These are phyloP conservation scores for Haplosporangium gracile DNA, from an alignment of 192 early-diverging fungal genomes.

Conservation along the genomic window DNA sequence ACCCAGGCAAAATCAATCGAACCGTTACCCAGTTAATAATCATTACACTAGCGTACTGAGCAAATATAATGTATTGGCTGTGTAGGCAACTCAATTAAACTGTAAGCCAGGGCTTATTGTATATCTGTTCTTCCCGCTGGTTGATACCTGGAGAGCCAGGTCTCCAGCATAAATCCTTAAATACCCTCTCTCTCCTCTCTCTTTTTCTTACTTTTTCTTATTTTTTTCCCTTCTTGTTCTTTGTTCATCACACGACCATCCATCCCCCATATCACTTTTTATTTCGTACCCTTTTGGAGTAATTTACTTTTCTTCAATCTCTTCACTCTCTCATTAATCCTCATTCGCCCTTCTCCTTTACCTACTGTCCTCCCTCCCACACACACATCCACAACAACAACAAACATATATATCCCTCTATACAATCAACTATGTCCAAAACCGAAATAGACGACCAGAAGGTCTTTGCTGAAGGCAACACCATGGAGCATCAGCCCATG, in stretches of 20 bases:
- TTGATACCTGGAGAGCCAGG: neutral
- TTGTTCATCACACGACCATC: slow-evolving; percentile 23
- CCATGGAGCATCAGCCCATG: neutral
- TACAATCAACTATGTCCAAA: slow-evolving; percentile 13
- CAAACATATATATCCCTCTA: neutral
- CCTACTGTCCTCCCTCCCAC: neutral
- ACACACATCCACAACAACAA: neutral
- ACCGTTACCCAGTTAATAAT: neutral
- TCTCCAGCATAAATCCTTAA: neutral
- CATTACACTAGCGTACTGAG: neutral
- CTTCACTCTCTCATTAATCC: neutral
- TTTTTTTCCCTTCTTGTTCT: slow-evolving; percentile 7
- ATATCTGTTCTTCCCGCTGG: neutral
- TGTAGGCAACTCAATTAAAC: neutral
- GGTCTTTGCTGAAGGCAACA: neutral
- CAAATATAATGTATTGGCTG: neutral
- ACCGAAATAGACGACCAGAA: slow-evolving; percentile 5
- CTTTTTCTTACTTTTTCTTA: slow-evolving; percentile 3
- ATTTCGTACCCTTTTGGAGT: neutral
- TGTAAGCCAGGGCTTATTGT: neutral
- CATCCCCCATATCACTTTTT: neutral
- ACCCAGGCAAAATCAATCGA: neutral
- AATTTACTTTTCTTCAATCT: neutral
- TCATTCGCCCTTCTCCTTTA: neutral
- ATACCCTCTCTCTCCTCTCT: neutral